These are phyloP conservation scores for Arabidopsis lyrata DNA, from an alignment of 441 rosid species.

Conservation along the genomic window DNA sequence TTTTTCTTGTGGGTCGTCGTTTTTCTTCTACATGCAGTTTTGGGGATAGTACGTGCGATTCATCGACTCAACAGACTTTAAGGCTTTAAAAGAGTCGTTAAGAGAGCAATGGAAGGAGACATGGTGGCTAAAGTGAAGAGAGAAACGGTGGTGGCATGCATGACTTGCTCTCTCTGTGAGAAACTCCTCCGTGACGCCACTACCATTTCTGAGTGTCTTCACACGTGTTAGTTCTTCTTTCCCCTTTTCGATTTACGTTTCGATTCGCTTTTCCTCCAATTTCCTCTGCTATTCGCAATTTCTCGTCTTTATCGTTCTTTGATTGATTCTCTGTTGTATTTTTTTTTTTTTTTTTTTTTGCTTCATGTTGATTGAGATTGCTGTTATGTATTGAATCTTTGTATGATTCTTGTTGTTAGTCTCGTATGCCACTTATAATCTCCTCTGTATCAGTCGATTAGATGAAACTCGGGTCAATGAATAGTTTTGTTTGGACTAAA, in stretches of 20 bases:
- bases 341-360: not conserved
- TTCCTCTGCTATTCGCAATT: not conserved
- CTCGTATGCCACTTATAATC: not conserved
- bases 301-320: constrained; percentile 6
- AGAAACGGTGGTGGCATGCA: constrained; percentile 82
- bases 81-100: not conserved
- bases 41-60: constrained; percentile 46
- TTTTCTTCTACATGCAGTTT: constrained; percentile 51
- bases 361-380: not conserved
- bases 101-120: constrained; percentile 43
- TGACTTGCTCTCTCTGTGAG: constrained; percentile 87
- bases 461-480: constrained; percentile 6
- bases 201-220: constrained; percentile 93
- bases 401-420: constrained; percentile 4
- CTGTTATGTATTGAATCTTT: not conserved
- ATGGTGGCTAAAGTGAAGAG: constrained; percentile 71
- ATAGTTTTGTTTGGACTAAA: constrained; percentile 9
- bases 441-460: not conserved
- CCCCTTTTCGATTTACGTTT: constrained; percentile 27
- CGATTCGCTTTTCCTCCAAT: not conserved
- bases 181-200: constrained; percentile 85
- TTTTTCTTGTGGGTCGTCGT: constrained; percentile 30
- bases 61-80: not conserved
- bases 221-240: constrained; percentile 72
- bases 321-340: not conserved